A percentile compares a stretch with the other conserved stretches of the same genome.
Conservation (phyloP, 768 basidiomycete species). For the Agaricus sinodeliciosus region DNA sequence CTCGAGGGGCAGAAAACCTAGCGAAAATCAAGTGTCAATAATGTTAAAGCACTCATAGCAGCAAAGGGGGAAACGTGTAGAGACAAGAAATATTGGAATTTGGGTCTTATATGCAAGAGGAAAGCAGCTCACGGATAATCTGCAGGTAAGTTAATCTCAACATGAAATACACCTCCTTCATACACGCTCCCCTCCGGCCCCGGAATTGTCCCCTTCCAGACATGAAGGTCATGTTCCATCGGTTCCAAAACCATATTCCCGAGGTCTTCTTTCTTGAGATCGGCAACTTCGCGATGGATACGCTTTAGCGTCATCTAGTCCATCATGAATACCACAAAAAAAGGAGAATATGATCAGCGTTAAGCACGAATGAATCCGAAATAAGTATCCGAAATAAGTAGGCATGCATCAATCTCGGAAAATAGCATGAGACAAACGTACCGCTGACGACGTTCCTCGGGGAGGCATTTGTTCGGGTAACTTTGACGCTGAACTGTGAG, state of each 20-base stretch:
- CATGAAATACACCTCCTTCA: slow-evolving; percentile 69
- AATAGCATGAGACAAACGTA: neutral
- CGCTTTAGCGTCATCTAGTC: slow-evolving; percentile 64
- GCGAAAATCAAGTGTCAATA: neutral
- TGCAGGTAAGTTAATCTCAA: slow-evolving; percentile 55
- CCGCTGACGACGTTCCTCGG: slow-evolving; percentile 5
- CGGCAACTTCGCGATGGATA: slow-evolving; percentile 76
- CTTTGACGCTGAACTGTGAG: neutral
- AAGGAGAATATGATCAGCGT: neutral
- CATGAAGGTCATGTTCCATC: slow-evolving; percentile 54
- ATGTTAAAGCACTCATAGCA: neutral
- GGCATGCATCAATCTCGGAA: neutral
- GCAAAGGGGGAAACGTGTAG: neutral
- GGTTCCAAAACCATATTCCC: slow-evolving; percentile 68
- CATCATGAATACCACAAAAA: neutral
- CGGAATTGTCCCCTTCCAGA: slow-evolving; percentile 74
- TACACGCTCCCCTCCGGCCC: slow-evolving; percentile 81
- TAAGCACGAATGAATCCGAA: neutral
- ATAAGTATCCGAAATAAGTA: neutral
- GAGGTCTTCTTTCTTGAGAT: slow-evolving; percentile 77
- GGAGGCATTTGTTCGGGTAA: slow-evolving; percentile 1
- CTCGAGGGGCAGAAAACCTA: slow-evolving; percentile 77
- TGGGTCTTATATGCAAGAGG: neutral
- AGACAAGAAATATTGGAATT: too few species aligned
- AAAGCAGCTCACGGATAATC: slow-evolving; percentile 70